These are phyloP conservation scores for Teunomyces cretensis DNA, from an alignment of 805 yeast genomes.

Conservation along the genomic window DNA sequence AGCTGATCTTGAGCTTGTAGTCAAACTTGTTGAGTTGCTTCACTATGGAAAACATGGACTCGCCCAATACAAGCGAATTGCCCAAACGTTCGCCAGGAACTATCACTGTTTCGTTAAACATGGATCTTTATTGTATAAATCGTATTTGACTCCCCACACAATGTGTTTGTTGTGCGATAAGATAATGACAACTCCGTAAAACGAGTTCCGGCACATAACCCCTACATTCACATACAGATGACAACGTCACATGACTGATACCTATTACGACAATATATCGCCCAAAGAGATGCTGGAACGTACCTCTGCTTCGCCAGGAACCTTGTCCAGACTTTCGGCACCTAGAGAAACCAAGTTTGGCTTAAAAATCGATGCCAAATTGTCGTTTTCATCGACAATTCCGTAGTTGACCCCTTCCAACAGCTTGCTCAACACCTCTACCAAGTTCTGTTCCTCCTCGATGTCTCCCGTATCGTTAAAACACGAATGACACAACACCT, in stretches of 20 bases:
- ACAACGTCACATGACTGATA: too few relatives aligned
- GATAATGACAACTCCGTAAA: not conserved
- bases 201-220: not conserved
- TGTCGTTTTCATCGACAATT: conserved; percentile 23
- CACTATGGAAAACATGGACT: conserved; percentile 27
- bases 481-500: conserved; percentile 31
- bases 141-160: too few relatives aligned
- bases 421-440: conserved; percentile 27
- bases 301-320: conserved; percentile 4
- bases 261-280: conserved; percentile 14
- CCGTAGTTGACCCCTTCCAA: conserved; percentile 35
- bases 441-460: conserved; percentile 14
- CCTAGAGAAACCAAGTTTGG: not conserved
- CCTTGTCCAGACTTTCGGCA: not conserved
- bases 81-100: conserved; percentile 41
- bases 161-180: not conserved
- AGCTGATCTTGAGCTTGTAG: conserved; percentile 28
- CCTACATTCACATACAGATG: too few relatives aligned
- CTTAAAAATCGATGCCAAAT: conserved; percentile 12
- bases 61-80: conserved; percentile 27
- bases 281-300: conserved; percentile 20
- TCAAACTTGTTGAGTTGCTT: conserved; percentile 24
- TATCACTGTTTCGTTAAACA: conserved; percentile 11
- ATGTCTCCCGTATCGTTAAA: conserved; percentile 19
- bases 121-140: not conserved